Evolutionary conservation across 306 rosid species (phyloP).

Genomic region (Quercus glauca): DNA sequence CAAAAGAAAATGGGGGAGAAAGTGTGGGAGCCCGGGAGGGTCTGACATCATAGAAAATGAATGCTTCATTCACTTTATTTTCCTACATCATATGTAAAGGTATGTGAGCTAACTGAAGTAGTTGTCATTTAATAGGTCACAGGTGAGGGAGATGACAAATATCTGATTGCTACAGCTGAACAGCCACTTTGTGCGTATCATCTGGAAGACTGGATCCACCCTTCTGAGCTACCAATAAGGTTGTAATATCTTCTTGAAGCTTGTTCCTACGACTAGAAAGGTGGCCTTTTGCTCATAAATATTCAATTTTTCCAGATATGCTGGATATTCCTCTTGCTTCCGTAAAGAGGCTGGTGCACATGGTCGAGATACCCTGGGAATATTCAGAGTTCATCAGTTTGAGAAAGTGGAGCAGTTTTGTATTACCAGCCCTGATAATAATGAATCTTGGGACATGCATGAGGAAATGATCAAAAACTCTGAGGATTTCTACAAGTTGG

Average conservation of each 20-base stretch:
- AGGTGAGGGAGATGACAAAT: conserved; percentile 99
- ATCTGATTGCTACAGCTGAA: conserved; percentile 95
- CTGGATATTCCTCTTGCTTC: conserved; percentile 97
- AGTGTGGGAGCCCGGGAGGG: neutral
- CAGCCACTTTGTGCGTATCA: conserved; percentile 94
- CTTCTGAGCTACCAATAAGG: conserved; percentile 87
- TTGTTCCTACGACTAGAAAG: neutral
- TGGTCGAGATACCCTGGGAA: conserved; percentile 94
- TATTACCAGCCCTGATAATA: conserved; percentile 72
- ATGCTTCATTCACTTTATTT: neutral
- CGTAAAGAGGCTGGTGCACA: conserved; percentile 98
- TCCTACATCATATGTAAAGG: neutral
- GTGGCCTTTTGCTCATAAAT: conserved; percentile 3
- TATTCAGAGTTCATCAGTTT: conserved; percentile 93
- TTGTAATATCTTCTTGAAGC: conserved; percentile 20
- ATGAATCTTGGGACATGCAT: conserved; percentile 91
- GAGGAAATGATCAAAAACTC: conserved; percentile 97
- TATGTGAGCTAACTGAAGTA: neutral
- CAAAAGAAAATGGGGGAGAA: neutral
- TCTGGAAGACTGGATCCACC: conserved; percentile 94
- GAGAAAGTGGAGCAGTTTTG: conserved; percentile 98
- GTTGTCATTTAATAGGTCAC: conserved; percentile 55
- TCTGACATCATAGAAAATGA: neutral
- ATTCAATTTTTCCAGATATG: conserved; percentile 51
- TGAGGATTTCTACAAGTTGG: conserved; percentile 78